Percentiles rank a stretch among this genome's conserved stretches.
Conservation (phyloP, 805 yeast species). For the Myxozyma kluyveri region DNA sequence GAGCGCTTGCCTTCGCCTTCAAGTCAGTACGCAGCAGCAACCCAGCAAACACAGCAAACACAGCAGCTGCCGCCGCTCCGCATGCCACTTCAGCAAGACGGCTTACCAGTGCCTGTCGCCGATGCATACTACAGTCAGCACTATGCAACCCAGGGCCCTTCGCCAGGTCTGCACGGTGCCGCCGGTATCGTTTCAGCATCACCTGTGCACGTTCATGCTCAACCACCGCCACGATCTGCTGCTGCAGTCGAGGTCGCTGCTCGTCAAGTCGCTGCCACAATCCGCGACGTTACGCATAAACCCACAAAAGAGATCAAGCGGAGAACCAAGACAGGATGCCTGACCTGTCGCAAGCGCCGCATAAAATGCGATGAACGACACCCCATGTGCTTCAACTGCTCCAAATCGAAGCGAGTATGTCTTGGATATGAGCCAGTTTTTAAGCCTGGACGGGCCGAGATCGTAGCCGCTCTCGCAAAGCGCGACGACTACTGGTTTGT, state of each 20-base stretch:
- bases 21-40: too few species aligned
- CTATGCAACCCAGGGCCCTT: background rate
- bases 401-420: constrained; percentile 31
- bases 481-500: background rate
- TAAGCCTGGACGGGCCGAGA: constrained; percentile 7
- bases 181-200: background rate
- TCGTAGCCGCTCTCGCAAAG: constrained; percentile 2
- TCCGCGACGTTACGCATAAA: constrained; percentile 22
- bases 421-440: constrained; percentile 30
- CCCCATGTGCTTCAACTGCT: constrained; percentile 55
- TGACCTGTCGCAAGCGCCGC: constrained; percentile 63
- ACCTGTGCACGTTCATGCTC: background rate
- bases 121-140: background rate
- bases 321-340: constrained; percentile 46
- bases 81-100: background rate
- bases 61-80: background rate
- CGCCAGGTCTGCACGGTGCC: background rate
- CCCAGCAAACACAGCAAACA: too few species aligned
- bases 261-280: constrained; percentile 25
- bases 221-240: background rate
- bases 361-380: constrained; percentile 65
- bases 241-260: constrained; percentile 16
- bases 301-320: constrained; percentile 26
- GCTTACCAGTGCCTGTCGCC: background rate
- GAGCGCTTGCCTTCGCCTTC: too few species aligned